Conservation (phyloP, 192 early-diverging fungal genomes). For the Spizellomyces sp. region DNA sequence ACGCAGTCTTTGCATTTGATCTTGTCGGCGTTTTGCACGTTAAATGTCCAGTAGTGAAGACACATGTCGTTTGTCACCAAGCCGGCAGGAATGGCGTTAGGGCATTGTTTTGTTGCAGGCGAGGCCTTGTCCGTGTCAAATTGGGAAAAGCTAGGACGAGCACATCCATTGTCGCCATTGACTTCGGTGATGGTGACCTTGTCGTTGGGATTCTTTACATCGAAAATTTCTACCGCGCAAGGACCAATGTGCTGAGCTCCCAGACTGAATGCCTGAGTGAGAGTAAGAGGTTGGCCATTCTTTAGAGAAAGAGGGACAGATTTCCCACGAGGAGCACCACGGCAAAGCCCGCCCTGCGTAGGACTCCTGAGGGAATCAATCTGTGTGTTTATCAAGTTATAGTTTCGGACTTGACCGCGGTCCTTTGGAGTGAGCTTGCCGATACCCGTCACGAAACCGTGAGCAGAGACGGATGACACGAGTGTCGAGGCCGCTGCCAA, state of each 20-base stretch:
- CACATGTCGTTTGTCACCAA: constrained; percentile 46
- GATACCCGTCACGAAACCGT: constrained; percentile 35
- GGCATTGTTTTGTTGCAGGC: constrained; percentile 26
- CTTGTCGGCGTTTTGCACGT: constrained; percentile 33
- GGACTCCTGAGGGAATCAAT: constrained; percentile 34
- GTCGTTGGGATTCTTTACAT: constrained; percentile 24
- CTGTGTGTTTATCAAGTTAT: constrained; percentile 22
- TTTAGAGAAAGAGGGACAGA: constrained; percentile 17
- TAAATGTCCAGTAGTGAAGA: constrained; percentile 43
- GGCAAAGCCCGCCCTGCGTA: constrained; percentile 20
- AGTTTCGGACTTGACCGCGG: constrained; percentile 24
- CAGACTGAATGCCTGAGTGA: constrained; percentile 37
- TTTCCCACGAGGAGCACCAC: constrained; percentile 14
- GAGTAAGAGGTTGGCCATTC: constrained; percentile 29
- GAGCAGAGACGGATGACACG: constrained; percentile 26
- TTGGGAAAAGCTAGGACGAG: constrained; percentile 25
- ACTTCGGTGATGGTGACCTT: constrained; percentile 17
- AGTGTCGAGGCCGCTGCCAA: constrained; percentile 8
- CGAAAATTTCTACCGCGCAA: constrained; percentile 39
- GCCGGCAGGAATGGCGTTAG: constrained; percentile 22
- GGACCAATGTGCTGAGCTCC: constrained; percentile 44
- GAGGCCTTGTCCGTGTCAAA: constrained; percentile 23
- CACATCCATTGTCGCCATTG: constrained; percentile 28
- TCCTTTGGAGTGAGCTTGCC: constrained; percentile 7
- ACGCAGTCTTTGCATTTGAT: constrained; percentile 43